Evolutionary conservation across 371 early-diverging fungal species (phyloP), one percentile per base, ranked within the genome.

Genomic region (Saksenaea oblongispora): DNA sequence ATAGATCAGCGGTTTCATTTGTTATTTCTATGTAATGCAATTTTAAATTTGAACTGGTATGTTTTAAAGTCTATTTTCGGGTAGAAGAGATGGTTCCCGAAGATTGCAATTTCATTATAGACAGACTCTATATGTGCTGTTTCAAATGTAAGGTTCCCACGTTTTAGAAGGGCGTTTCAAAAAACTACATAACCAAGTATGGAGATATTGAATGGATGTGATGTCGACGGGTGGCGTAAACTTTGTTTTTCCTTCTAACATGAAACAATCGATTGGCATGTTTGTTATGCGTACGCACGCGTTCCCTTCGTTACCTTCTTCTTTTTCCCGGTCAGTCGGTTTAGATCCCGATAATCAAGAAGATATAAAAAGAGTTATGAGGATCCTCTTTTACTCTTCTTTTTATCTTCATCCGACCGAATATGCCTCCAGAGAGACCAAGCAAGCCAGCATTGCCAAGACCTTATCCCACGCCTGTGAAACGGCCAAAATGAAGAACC

Each of bases 381-480:
- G 31, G 2, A 31, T 31, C 31, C 24, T 47, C 22, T 22, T 22
- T 47, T 4, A 14, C 22, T 22, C 22, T 22, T 22, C 22, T 47
- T 47, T 22, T 11, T 22, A 10, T 18, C 17, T 22, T 22, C 11
- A 47, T 47, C 51, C 24, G 22, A 47, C 10, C 51, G 22, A 47
- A 47, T 47, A 72, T 72, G 72, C 72, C 72, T 57, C 72, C 72
- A 51, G 72, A 72, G 36, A 67, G 72, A 72, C 72, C 72, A 22
- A 53, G 57, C 63, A 72, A 68, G 53, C 72, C 72, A 14, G 58
- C 72, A 35, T 65, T 67, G 26, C 67, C 67, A 56, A 59, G 65
- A 39, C 72, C 72, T 24, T 72, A 72, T 57, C 65, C 72, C 44
- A 58, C 56, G 18, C 72, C 67, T 7, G 66, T 72, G 24, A 64